Base-by-base conservation (phyloP, 768 basidiomycete genomes). In the Macrolepiota fuliginosa region DNA sequence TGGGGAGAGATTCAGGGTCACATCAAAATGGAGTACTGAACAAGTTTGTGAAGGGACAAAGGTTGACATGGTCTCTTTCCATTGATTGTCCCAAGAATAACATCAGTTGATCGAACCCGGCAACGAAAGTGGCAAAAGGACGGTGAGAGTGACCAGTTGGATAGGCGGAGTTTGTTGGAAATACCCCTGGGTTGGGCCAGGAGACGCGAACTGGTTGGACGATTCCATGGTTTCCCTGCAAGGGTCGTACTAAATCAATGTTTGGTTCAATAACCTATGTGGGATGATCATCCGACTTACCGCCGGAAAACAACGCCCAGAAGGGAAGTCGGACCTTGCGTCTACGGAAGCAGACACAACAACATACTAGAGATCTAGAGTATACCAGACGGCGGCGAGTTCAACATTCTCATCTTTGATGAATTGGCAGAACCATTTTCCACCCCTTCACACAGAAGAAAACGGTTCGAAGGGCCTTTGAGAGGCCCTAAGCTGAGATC, bases 131-230 rank as follows among this genome's bases (percentile, higher is more conserved):
- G 47, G 22, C 9, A 24, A 57, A 13, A 15, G 36, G 13, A 22
- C 19, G 25, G 13, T 35, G 32, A 40, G 17, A 6, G 27, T 29
- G 42, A 35, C 17, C 45, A 25, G n/a, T n/a, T 39, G 51, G 58
- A 9, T 46, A 54, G 58, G 58, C 58, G 58, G 58, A 60, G 52
- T 60, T 60, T 60, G 58, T n/a, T 56, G 40, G 29, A n/a, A 56
- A 49, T 27, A 49, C 22, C 47, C 24, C 24, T 49, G 32, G 53
- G 25, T 54, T 29, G 36, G n/a, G 12, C 53, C 35, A 39, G 22
- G 37, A 22, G 35, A 17, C 32, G n/a, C 29, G 40, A 49, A 57
- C 42, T 47, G 42, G 10, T 22, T 54, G 36, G 12, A 37, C 22
- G 22, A 25, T 15, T 7, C 19, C 6, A 17, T n/a, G 42, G 42